A percentile compares a stretch with the other conserved stretches of the same genome.
Evolutionary conservation across 75 land plant species (phyloP).

Genomic region (Chamaecyparis obtusa): DNA sequence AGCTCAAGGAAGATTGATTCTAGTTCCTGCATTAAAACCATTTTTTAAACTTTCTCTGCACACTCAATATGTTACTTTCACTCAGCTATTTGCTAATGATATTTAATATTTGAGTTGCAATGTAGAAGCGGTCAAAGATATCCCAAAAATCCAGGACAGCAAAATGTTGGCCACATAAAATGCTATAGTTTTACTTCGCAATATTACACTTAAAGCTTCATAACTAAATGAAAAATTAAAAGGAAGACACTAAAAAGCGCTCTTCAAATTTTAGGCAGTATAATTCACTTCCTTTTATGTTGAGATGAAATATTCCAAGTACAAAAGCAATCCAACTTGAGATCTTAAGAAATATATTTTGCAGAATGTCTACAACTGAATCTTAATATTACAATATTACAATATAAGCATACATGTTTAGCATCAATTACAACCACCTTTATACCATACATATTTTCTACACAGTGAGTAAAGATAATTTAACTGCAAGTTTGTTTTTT

Average conservation of each 20-base stretch:
- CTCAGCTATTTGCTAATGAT: background rate
- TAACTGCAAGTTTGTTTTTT: background rate
- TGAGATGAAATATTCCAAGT: background rate
- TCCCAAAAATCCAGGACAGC: background rate
- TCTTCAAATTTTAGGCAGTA: background rate
- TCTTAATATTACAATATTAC: background rate
- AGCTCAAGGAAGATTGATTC: slow-evolving; percentile 5
- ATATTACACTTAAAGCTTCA: background rate
- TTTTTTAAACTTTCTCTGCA: background rate
- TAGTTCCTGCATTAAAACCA: background rate
- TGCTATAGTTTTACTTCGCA: background rate
- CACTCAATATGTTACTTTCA: background rate
- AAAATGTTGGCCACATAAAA: background rate
- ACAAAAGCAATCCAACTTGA: background rate
- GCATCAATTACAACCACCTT: background rate
- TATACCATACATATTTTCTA: background rate
- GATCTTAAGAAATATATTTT: background rate
- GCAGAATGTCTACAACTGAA: background rate
- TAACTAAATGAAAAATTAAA: background rate
- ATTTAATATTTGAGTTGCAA: background rate
- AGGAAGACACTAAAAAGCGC: background rate
- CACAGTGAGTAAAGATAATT: background rate
- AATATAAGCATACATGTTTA: background rate
- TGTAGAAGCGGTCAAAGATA: background rate
- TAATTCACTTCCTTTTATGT: background rate